Evolutionary conservation across 108 stramenopile genomes (phyloP).

Genomic region (Mayamaea pseudoterrestris): DNA sequence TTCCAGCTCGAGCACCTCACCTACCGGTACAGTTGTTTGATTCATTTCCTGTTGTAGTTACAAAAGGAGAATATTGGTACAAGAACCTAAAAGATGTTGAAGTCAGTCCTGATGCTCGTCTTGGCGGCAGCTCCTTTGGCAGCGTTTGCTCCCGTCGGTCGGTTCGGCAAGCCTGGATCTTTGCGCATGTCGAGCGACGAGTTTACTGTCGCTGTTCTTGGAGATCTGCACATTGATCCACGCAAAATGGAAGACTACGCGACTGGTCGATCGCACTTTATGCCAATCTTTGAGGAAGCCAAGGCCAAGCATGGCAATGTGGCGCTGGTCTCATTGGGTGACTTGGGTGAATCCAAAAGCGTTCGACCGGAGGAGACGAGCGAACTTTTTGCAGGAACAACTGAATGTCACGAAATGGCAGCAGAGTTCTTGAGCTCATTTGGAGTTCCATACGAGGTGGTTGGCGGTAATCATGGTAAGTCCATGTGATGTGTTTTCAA

Average conservation of each 20-base stretch:
- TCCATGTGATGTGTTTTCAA: no score
- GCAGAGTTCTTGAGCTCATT: constrained; percentile 22
- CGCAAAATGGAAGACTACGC: constrained; percentile 58
- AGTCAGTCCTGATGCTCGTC: no score
- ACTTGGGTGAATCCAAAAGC: constrained; percentile 30
- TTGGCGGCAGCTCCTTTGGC: no score
- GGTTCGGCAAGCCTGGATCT: no score
- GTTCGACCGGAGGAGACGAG: constrained; percentile 5
- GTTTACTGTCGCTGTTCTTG: constrained; percentile 34
- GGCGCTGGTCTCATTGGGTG: constrained; percentile 34
- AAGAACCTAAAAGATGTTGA: no score
- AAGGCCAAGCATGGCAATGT: constrained; percentile 34
- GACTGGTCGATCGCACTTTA: constrained; percentile 15
- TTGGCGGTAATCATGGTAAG: constrained; percentile 43
- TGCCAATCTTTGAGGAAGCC: constrained; percentile 44
- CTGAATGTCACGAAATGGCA: constrained; percentile 18
- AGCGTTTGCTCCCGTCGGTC: no score
- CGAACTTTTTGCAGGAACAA: constrained; percentile 30
- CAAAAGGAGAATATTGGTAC: no score
- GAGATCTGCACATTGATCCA: constrained; percentile 72
- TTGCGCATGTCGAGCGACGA: not conserved
- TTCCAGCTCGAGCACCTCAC: no score
- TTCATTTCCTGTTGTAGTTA: no score
- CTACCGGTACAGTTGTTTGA: no score
- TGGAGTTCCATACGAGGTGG: constrained; percentile 26